Percentiles rank a stretch among this genome's conserved stretches.
These are phyloP conservation scores for Laburnicola sp. DNA, from an alignment of 2,329 filamentous ascomycete species.

Conservation along the genomic window DNA sequence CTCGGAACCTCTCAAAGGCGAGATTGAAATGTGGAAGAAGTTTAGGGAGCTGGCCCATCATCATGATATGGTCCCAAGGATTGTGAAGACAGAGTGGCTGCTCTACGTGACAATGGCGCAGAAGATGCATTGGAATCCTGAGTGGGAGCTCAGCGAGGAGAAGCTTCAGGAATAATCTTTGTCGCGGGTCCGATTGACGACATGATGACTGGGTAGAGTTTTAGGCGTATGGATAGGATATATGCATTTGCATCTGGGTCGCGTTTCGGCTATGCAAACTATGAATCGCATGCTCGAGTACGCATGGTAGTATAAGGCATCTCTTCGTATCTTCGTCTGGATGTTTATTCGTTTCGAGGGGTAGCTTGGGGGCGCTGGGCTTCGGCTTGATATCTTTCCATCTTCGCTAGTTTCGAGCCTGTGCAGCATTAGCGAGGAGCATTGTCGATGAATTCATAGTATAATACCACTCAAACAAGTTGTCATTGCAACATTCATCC, in stretches of 20 bases:
- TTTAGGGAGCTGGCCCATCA: constrained; percentile 79
- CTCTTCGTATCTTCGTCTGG: background rate
- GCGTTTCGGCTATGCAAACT: constrained; percentile 15
- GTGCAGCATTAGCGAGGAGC: constrained; percentile 4
- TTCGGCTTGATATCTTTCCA: background rate
- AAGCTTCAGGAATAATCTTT: constrained; percentile 11
- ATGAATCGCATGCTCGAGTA: background rate
- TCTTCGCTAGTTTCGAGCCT: background rate
- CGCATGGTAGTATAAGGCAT: background rate
- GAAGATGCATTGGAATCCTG: constrained; percentile 56
- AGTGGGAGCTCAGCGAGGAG: constrained; percentile 43
- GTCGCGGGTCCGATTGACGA: background rate
- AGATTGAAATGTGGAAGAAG: constrained; percentile 74
- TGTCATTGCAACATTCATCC: background rate
- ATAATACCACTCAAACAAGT: background rate
- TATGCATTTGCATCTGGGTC: constrained; percentile 14
- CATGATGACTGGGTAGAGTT: constrained; percentile 7
- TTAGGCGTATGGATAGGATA: constrained; percentile 20
- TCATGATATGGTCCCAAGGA: constrained; percentile 75
- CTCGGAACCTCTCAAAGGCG: constrained; percentile 65
- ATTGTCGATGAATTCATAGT: background rate
- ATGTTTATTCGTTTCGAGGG: constrained; percentile 6
- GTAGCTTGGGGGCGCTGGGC: background rate
- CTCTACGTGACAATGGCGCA: constrained; percentile 89
- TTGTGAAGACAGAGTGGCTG: constrained; percentile 88